Evolutionary conservation across 164 flowering plant genomes (phyloP), one percentile per base, ranked within the genome.

Genomic region (Cinnamomum chago): DNA sequence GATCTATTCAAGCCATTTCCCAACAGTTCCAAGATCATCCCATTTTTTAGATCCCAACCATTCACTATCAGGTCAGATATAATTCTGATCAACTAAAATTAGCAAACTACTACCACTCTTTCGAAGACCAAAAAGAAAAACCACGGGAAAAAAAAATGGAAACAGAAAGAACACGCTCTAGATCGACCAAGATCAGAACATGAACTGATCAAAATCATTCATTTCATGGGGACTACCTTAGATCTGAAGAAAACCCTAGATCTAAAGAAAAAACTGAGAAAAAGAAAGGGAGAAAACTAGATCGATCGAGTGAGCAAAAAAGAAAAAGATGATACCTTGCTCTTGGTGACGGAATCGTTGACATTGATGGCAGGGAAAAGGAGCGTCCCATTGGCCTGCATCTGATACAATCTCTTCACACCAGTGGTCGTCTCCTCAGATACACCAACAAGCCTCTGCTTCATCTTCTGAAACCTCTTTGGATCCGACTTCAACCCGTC

Each of bases 351-450:
- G 18, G 81, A 78, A 28, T 78, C 81, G 5, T 78, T 78, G 52
- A 78, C 81, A 30, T 72, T 77, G 71, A 80, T 77, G 33, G 80
- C 85, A 5, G 85, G 80, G 74, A 80, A 83, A 20, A 83, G 73
- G 25, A 80, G 35, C 0, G 81, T 73, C 1, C 83, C 82, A 50
- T 58, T 73, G 17, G 67, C 76, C 71, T 80, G 82, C 84, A 82
- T 82, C 74, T 80, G 84, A 51, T 83, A 83, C 25, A 83, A 74
- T 72, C 81, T 70, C 78, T 83, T 78, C 14, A 83, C 85, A 12
- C 83, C 85, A 3, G 83, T 80, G 52, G 85, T 82, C 2, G 85
- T 82, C 74, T 82, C 85, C 74, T 80, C 85, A 2, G 85, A 80
- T 5, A 82, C 85, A 13, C 85, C 83, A 2, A 82, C 79, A 50